A percentile compares a stretch with the other conserved stretches of the same genome.
Evolutionary conservation across 1,284 basidiomycete genomes (phyloP).

Genomic region (Ustilago trichophora): DNA sequence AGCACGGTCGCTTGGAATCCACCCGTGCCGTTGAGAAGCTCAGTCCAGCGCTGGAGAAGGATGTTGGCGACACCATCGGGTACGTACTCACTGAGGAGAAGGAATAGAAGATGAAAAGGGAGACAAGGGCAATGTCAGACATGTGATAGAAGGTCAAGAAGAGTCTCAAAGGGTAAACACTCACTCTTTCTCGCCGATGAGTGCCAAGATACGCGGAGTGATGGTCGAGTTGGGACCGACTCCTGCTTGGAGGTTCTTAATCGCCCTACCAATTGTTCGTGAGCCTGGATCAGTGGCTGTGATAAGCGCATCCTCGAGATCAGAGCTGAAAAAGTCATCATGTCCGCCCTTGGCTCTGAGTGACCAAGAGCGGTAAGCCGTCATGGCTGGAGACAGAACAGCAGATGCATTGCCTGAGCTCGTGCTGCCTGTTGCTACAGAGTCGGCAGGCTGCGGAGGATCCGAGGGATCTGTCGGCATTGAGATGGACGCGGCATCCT

Average conservation of each 20-base stretch:
- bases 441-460: neutral
- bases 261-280: constrained; percentile 16
- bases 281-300: constrained; percentile 8
- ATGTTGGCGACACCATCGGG: constrained; percentile 14
- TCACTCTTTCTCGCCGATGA: constrained; percentile 57
- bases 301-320: constrained; percentile 38
- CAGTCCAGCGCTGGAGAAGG: constrained; percentile 40
- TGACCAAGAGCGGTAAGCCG: constrained; percentile 60
- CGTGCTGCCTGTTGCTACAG: neutral
- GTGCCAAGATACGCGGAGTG: constrained; percentile 37
- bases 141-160: too few species aligned
- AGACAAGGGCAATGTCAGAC: too few species aligned
- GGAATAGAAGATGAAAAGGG: too few species aligned
- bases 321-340: constrained; percentile 62
- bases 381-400: constrained; percentile 47
- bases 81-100: constrained; percentile 48
- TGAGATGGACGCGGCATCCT: neutral
- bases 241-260: constrained; percentile 11
- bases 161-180: constrained; percentile 21
- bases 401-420: constrained; percentile 43
- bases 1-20: constrained; percentile 40
- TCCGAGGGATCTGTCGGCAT: constrained; percentile 17
- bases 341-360: constrained; percentile 51
- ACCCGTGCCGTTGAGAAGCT: constrained; percentile 11
- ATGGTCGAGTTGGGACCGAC: neutral